Conservation (phyloP, 345 rosid genomes). For the Physaria fendleri region DNA sequence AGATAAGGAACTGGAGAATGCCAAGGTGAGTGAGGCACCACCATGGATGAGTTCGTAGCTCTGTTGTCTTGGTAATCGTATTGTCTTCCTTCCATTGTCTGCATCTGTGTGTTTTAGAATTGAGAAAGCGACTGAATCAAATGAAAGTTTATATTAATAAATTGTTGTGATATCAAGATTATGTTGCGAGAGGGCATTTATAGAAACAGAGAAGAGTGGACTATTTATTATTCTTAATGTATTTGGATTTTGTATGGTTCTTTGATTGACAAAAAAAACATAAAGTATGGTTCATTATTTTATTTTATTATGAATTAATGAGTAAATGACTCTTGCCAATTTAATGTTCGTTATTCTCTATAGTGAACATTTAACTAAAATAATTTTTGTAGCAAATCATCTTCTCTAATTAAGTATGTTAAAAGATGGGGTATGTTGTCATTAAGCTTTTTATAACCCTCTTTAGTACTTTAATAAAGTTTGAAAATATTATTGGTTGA, state of each 20-base stretch:
- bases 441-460: not conserved
- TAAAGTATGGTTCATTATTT: no score
- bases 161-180: not conserved
- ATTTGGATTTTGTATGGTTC: conserved; percentile 5
- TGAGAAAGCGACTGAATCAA: not conserved
- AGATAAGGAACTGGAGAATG: conserved; percentile 92
- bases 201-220: not conserved
- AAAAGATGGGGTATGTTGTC: no score
- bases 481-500: not conserved
- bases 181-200: conserved; percentile 8
- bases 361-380: not conserved
- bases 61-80: conserved; percentile 10
- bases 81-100: conserved; percentile 38
- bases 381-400: not conserved
- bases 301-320: not conserved
- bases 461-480: not conserved
- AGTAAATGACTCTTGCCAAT: not conserved
- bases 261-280: no score
- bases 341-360: not conserved
- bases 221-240: not conserved
- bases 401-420: no score
- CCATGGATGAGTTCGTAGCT: conserved; percentile 12
- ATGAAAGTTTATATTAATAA: not conserved
- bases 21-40: conserved; percentile 56
- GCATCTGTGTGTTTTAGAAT: not conserved